Conservation (phyloP, 2,329 filamentous ascomycete genomes). For the Diaporthe nobilis region DNA sequence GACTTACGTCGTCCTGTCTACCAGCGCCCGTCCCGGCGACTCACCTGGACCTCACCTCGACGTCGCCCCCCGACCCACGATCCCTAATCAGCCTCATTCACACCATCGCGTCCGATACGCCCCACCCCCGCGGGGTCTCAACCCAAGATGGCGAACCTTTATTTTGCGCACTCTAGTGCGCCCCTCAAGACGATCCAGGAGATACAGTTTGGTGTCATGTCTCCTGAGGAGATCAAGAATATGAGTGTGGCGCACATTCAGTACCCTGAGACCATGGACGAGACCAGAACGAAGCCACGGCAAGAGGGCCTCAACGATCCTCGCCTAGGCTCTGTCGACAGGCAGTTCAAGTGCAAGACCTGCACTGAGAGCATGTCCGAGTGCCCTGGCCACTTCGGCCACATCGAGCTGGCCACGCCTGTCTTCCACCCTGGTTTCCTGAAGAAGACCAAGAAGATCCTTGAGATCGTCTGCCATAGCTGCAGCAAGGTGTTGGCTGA, state of each 20-base stretch:
- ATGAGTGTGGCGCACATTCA: constrained; percentile 97
- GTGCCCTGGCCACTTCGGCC: constrained; percentile 97
- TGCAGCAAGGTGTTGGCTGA: constrained; percentile 98
- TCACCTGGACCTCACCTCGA: constrained; percentile 28
- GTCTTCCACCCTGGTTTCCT: constrained; percentile 97
- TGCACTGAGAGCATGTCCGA: constrained; percentile 96
- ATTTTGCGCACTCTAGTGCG: constrained; percentile 92
- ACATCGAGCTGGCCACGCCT: constrained; percentile 96
- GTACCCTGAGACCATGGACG: constrained; percentile 99
- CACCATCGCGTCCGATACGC: constrained; percentile 30
- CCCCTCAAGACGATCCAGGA: constrained; percentile 98
- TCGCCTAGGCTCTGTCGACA: constrained; percentile 94
- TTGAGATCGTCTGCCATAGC: constrained; percentile 99
- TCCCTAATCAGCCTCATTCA: constrained; percentile 33
- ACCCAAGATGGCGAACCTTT: constrained; percentile 88
- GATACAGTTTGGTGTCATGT: constrained; percentile 98
- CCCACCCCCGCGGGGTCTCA: constrained; percentile 44
- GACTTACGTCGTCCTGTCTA: constrained; percentile 1
- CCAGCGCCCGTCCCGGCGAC: constrained; percentile 20
- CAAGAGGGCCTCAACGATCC: constrained; percentile 95
- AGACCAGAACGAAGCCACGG: constrained; percentile 90
- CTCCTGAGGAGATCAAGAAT: constrained; percentile 98
- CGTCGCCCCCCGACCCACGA: constrained; percentile 36
- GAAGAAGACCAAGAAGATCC: constrained; percentile 98
- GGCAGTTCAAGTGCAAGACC: constrained; percentile 94